These are phyloP conservation scores for Asterophora lycoperdoides DNA, from an alignment of 768 basidiomycete species.

Conservation along the genomic window DNA sequence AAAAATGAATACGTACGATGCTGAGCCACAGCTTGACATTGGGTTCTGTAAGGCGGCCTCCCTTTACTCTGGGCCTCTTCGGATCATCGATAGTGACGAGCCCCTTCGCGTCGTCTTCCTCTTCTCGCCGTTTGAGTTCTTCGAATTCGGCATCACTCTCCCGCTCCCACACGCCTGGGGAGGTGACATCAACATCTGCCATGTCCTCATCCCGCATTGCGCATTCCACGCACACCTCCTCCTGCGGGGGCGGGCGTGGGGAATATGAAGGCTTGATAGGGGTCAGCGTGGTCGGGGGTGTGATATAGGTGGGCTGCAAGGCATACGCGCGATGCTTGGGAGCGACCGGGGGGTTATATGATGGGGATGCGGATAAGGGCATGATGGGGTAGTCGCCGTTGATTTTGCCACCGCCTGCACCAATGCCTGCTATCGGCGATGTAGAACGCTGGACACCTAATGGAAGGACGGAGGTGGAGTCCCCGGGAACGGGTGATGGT, in stretches of 20 bases:
- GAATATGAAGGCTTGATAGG: constrained; percentile 61
- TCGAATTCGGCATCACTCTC: constrained; percentile 80
- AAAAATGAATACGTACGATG: constrained; percentile 48
- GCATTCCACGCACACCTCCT: constrained; percentile 94
- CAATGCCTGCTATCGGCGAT: constrained; percentile 33
- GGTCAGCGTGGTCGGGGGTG: constrained; percentile 46
- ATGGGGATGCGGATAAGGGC: constrained; percentile 54
- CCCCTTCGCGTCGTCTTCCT: constrained; percentile 59
- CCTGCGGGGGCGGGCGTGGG: constrained; percentile 53
- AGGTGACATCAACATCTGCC: constrained; percentile 88
- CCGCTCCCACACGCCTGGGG: constrained; percentile 86
- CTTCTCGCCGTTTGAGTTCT: constrained; percentile 70
- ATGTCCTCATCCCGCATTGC: constrained; percentile 99
- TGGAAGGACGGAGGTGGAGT: constrained; percentile 33
- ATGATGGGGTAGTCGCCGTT: constrained; percentile 44
- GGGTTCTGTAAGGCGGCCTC: constrained; percentile 68
- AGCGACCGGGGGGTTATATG: constrained; percentile 62
- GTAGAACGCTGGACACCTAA: constrained; percentile 45
- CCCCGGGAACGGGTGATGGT: constrained; percentile 15
- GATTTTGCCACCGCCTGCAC: constrained; percentile 22
- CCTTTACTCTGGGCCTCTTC: constrained; percentile 56
- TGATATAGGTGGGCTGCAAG: constrained; percentile 77
- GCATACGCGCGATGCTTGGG: constrained; percentile 63
- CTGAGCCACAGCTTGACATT: constrained; percentile 79
- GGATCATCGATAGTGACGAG: constrained; percentile 45